Evolutionary conservation across 1,284 basidiomycete genomes (phyloP), one percentile per base, ranked within the genome.

Genomic region (Vanrija sp.): DNA sequence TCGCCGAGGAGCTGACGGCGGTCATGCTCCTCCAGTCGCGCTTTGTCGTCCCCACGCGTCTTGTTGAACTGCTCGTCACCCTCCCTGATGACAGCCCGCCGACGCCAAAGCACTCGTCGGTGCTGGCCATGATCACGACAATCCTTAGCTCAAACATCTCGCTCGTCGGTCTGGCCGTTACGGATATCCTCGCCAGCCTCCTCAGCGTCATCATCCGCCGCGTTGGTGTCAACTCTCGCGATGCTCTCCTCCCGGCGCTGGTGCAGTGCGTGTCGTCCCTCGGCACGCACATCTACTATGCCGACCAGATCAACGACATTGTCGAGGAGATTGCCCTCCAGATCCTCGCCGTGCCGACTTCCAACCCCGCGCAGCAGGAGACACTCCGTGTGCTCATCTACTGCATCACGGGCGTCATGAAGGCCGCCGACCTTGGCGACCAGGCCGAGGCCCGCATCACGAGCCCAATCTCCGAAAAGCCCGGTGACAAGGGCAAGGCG

Each of bases 221-320:
- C 52, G 81, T 87, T 26, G 80, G 84, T 3, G 76, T 86, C 44
- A 81, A 86, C 60, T 75, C 82, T 0, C 76, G 83, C n/a, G 91
- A 96, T 65, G 64, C 79, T 4, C 78, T 92, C 9, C 78, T 96
- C 8, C 82, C 86, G 0, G 77, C 83, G 2, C 76, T 95, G 40
- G 87, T 95, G 8, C 81, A 86, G 55, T 89, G 89, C 67, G 87
- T 96, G 53, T 81, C 89, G 6, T 88, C 91, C 0, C 80, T 98
- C 18, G 73, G 72, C 18, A 85, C 87, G 7, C 91, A 96, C 71
- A 85, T 95, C 53, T 95, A 96, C 79, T 97, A 98, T 72, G 88
- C 91, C 46, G 95, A 97, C 71, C 95, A 98, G 78, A 90, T 95
- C 60, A 90, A 91, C 70, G 94, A 97, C 73, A 85, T 97, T 51